Percentiles rank a stretch among this genome's conserved stretches.
phyloP scores from a whole-genome alignment of 768 basidiomycete genomes.

The Clathrus columnatus region DNA sequence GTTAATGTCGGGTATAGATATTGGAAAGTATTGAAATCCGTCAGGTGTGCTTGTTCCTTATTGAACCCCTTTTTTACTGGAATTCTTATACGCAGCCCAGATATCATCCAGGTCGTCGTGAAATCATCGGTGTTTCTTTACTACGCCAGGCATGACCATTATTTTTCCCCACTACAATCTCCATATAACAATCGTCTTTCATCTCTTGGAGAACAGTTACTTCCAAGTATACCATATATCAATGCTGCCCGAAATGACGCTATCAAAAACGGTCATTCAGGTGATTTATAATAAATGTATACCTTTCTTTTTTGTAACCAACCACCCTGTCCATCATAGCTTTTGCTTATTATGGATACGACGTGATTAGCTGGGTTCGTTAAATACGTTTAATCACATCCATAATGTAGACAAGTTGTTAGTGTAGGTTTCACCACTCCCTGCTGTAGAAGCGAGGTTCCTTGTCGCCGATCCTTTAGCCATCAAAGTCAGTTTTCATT shows the following conservation, averaged over 20 bases:
- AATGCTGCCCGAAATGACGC: too few relatives aligned
- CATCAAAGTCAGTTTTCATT: conserved; percentile 4
- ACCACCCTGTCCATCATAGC: too few relatives aligned
- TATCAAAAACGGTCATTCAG: too few relatives aligned
- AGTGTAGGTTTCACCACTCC: neutral
- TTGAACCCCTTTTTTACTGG: neutral
- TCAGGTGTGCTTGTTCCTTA: neutral
- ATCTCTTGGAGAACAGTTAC: neutral
- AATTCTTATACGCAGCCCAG: neutral
- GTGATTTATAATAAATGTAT: too few relatives aligned
- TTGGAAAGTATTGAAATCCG: neutral
- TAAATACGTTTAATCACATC: too few relatives aligned
- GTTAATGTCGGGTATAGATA: neutral
- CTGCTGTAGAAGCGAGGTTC: neutral
- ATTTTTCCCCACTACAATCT: neutral
- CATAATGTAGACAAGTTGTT: neutral
- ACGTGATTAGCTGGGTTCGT: too few relatives aligned
- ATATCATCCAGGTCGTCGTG: neutral
- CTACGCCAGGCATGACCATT: neutral
- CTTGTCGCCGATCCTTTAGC: conserved; percentile 6
- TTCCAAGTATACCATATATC: neutral
- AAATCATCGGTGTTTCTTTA: neutral
- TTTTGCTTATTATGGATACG: too few relatives aligned
- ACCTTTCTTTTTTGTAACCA: too few relatives aligned
- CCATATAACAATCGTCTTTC: too few relatives aligned